Evolutionary conservation across 257 asterid genomes (phyloP), one percentile per base, ranked within the genome.

Genomic region (Hygrophila difformis): DNA sequence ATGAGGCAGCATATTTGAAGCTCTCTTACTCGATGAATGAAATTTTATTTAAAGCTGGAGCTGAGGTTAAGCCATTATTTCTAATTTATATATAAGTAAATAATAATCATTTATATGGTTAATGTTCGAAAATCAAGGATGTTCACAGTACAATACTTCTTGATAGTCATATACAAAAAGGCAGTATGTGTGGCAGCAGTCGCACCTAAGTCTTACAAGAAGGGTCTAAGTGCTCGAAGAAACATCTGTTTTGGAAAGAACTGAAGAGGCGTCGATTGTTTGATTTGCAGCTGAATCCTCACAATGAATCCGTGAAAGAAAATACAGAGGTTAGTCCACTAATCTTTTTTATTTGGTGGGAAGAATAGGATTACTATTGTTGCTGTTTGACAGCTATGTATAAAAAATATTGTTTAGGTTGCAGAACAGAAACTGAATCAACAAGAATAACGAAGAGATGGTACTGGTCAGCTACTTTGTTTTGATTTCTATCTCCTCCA

Each of bases 121-220:
- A 33, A 33, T 4, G 37, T 5, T 26, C 94, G 26, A 79, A 64
- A 60, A 75, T 62, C 62, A 63, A 77, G 61, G 77, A 75, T 65
- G 78, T 77, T 35, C 94, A 85, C 64, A 63, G 73, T 37, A 66
- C 76, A n/a, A 82, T 89, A 39, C 96, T 85, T 60, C 96, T 89
- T 9, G 96, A 89, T 67, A 89, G 72, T 74, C 67, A 29, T 72
- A 84, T 85, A 47, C 72, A 31, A 18, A 79, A 73, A 64, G 61
- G 66, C 53, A 59, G 67, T 55, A 43, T 47, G 33, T 61, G 69
- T 18, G 47, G 44, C 46, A 17, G 52, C 43, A 51, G 70, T 35
- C 57, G 55, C 60, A 14, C 15, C 22, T 71, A 52, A 35, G 59
- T 72, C 39, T 63, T 65, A 45, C 72, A 52, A 43, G 51, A 62